Evolutionary conservation across 192 early-diverging fungal species (phyloP).

Genomic region (Phlyctochytrium planicorne): DNA sequence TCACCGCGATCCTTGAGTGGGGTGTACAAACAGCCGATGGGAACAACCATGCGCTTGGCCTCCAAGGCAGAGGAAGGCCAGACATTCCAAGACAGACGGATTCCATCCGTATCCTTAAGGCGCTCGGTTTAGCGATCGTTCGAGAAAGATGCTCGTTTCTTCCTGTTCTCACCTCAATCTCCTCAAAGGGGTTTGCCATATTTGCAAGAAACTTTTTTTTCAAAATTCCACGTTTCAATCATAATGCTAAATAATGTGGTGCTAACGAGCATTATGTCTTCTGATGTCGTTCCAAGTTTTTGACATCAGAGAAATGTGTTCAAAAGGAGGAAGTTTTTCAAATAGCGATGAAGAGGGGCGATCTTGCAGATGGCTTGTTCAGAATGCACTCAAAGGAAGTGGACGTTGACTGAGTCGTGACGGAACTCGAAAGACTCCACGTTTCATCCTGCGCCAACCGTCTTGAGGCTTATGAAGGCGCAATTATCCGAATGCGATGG

Average conservation of each 20-base stretch:
- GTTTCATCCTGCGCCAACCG: conserved; percentile 82
- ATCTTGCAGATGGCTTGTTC: conserved; percentile 71
- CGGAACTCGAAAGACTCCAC: conserved; percentile 99
- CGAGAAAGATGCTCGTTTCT: too few relatives aligned
- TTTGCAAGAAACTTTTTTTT: too few relatives aligned
- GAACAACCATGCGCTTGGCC: conserved; percentile 90
- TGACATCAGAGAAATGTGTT: too few relatives aligned
- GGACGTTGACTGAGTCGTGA: conserved; percentile 90
- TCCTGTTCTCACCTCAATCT: conserved; percentile 38
- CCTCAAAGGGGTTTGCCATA: conserved; percentile 52
- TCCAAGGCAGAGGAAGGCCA: conserved; percentile 92
- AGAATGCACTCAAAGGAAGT: conserved; percentile 97
- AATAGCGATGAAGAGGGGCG: conserved; percentile 94
- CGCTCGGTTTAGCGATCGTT: too few relatives aligned
- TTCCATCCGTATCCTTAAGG: conserved; percentile 88
- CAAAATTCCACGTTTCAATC: too few relatives aligned
- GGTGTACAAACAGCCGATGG: conserved; percentile 90
- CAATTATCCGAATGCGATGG: too few relatives aligned
- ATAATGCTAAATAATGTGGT: too few relatives aligned
- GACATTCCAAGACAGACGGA: conserved; percentile 97
- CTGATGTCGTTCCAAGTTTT: too few relatives aligned
- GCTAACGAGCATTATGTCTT: too few relatives aligned
- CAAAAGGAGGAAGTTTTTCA: conserved; percentile 99
- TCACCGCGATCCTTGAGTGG: conserved; percentile 90
- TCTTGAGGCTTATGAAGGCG: too few relatives aligned